These are phyloP conservation scores for Apiotrichum mycotoxinovorans DNA, from an alignment of 1,284 basidiomycete genomes.

Conservation along the genomic window DNA sequence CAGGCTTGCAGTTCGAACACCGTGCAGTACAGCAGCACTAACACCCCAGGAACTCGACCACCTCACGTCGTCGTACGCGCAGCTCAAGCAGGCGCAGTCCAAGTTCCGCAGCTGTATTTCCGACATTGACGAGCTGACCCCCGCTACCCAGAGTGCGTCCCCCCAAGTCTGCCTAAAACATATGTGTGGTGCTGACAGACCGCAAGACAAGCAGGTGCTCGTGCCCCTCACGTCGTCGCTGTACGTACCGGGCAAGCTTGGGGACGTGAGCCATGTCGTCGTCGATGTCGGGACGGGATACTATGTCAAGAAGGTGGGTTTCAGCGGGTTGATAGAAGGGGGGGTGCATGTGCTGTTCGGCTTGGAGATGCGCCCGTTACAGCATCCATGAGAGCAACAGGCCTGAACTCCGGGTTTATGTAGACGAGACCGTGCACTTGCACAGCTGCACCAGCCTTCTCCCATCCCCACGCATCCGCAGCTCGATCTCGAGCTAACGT, in stretches of 20 bases:
- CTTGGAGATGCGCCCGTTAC: too few species aligned
- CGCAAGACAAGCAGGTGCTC: constrained; percentile 83
- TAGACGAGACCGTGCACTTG: too few species aligned
- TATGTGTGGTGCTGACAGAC: too few species aligned
- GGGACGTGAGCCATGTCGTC: constrained; percentile 79
- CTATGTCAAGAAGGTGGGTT: constrained; percentile 82
- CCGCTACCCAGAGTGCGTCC: constrained; percentile 64
- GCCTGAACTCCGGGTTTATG: too few species aligned
- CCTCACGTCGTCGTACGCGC: constrained; percentile 84
- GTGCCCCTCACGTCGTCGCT: constrained; percentile 91
- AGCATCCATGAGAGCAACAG: too few species aligned
- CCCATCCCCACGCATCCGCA: too few species aligned
- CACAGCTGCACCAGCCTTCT: too few species aligned
- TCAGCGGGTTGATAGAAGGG: too few species aligned
- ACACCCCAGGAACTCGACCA: constrained; percentile 79
- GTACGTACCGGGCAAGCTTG: constrained; percentile 88
- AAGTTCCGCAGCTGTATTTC: constrained; percentile 88
- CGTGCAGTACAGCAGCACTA: too few species aligned
- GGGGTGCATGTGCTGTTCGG: too few species aligned
- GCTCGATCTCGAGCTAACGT: background rate
- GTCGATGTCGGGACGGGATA: constrained; percentile 96
- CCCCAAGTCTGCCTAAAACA: background rate
- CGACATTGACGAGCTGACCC: constrained; percentile 70
- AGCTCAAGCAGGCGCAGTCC: constrained; percentile 85
- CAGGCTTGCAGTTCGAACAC: too few species aligned